Evolutionary conservation across 208 protist genomes (phyloP).

Genomic region (Wallacemonas sp.): DNA sequence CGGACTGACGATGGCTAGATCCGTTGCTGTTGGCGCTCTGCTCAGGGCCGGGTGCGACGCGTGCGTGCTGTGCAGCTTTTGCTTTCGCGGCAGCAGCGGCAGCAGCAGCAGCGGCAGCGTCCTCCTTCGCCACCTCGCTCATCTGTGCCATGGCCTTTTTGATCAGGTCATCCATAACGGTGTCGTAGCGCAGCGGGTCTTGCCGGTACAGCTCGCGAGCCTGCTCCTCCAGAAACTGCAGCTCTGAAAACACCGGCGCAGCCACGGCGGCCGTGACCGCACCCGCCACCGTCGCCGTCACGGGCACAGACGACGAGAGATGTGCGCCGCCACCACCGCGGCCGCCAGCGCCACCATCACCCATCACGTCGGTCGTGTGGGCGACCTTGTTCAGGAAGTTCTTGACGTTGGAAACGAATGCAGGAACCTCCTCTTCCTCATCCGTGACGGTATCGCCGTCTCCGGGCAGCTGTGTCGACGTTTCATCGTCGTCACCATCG

Average conservation of each 20-base stretch:
- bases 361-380: neutral
- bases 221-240: slow-evolving; percentile 64
- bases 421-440: neutral
- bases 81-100: neutral
- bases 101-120: neutral
- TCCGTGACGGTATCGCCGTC: neutral
- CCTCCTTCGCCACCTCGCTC: slow-evolving; percentile 13
- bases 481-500: slow-evolving; percentile 2
- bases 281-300: slow-evolving; percentile 25
- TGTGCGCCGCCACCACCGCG: neutral
- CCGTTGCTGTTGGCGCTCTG: too few relatives aligned
- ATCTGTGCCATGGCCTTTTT: slow-evolving; percentile 30
- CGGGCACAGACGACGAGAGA: slow-evolving; percentile 21
- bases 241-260: slow-evolving; percentile 35
- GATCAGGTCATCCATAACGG: slow-evolving; percentile 80
- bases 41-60: too few relatives aligned
- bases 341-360: neutral
- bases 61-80: neutral
- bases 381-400: neutral
- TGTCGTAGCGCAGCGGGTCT: slow-evolving; percentile 79
- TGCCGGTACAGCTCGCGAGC: slow-evolving; percentile 72
- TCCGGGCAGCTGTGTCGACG: too few relatives aligned
- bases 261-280: slow-evolving; percentile 24
- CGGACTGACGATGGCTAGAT: neutral
- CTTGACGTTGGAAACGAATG: slow-evolving; percentile 14